A percentile compares a stretch with the other conserved stretches of the same genome.
Evolutionary conservation across 345 rosid genomes (phyloP).

Genomic region (Gynandropsis gynandra): DNA sequence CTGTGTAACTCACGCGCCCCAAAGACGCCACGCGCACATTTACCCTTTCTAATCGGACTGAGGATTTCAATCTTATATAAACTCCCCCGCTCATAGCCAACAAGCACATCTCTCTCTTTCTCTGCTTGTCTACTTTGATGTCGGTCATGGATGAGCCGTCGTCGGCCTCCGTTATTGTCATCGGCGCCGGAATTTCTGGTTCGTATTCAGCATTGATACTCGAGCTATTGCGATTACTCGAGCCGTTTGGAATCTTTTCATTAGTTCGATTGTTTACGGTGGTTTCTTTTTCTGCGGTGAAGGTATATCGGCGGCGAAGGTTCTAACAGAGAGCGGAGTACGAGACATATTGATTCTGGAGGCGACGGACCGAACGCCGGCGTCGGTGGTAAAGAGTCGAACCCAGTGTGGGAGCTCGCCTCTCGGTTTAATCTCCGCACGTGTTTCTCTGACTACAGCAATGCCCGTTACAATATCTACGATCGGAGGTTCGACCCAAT

Average conservation of each 20-base stretch:
- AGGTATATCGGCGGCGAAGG: conserved; percentile 92
- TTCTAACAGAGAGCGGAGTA: conserved; percentile 66
- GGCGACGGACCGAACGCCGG: conserved; percentile 89
- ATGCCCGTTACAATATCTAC: conserved; percentile 93
- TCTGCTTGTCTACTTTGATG: conserved; percentile 28
- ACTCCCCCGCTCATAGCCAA: neutral
- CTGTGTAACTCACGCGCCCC: no score
- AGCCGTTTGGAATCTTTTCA: no score
- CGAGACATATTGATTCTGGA: conserved; percentile 72
- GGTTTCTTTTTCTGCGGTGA: neutral
- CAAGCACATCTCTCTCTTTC: conserved; percentile 3
- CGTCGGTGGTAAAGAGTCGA: conserved; percentile 78
- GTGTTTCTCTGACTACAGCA: conserved; percentile 86
- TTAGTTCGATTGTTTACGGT: conserved; percentile 7
- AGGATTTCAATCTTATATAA: no score
- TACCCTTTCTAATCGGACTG: no score
- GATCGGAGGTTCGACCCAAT: conserved; percentile 56
- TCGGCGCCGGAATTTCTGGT: conserved; percentile 99
- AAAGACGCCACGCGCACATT: no score
- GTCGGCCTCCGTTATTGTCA: conserved; percentile 62
- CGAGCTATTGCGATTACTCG: no score
- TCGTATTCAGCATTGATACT: neutral
- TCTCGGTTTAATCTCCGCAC: conserved; percentile 57
- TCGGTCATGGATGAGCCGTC: no score
- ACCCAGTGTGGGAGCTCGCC: conserved; percentile 92